Base-by-base conservation (phyloP, 352 stramenopile genomes). In the Pythium phragmiticola region DNA sequence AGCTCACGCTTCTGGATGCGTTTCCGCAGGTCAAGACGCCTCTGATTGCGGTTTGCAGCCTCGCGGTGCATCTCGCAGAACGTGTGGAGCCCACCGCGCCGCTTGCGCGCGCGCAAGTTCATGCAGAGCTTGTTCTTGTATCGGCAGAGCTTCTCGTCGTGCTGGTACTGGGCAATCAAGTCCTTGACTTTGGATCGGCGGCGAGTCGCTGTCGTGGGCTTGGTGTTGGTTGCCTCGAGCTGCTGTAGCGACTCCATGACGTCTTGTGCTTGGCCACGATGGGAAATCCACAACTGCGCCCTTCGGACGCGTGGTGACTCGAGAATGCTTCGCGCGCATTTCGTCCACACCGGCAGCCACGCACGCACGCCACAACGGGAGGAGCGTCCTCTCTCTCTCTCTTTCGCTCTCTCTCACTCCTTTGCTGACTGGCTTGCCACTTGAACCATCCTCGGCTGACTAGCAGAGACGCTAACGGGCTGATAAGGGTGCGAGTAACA, bases 71-170 rank as follows among this genome's bases (percentile, higher is more conserved):
- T 49, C 45, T 71, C 65, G 39, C 65, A 71, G 58, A 68, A 71
- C 46, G 58, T 71, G 39, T 71, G 65, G 9, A 71, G 59, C 9
- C 59, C 65, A 7, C 65, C 65, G 13, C 41, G 50, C 19, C 54
- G 57, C 50, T 71, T 71, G 36, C 41, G 42, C 21, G 65, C 57
- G 14, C 65, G 65, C 3, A 39, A 34, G 41, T 63, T 68, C 34
- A 50, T 37, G 43, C 65, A 71, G 5, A 63, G 51, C 48, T 71
- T 71, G 65, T 63, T 71, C 52, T 63, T 60, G 53, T 71, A 71
- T 16, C 65, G 65, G 43, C 65, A 71, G 2, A 60, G 46, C 34
- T 37, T 28, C 53, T 67, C 54, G 52, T 71, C 58, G 19, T 69
- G 60, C 9, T 62, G 53, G 53, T 68, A 62, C 45, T 57, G 42